Percentiles rank a stretch among this genome's conserved stretches.
Evolutionary conservation across 495 filamentous ascomycete genomes (phyloP).

Genomic region (Aspergillus sclerotiicarbonarius): DNA sequence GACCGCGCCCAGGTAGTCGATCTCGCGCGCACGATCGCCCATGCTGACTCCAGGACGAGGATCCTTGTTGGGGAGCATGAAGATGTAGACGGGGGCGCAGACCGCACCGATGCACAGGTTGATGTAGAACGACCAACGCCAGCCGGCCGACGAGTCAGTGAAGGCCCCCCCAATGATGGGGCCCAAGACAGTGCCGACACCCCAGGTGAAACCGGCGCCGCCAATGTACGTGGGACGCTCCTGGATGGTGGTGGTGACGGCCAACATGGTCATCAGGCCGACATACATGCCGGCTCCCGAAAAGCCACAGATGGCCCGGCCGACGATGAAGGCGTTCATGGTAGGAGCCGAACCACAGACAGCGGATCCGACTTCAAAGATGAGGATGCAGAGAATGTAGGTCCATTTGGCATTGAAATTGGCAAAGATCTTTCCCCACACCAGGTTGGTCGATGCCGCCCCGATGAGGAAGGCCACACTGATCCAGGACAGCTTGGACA

Average conservation of each 20-base stretch:
- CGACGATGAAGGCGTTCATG: slow-evolving; percentile 65
- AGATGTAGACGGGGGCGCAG: slow-evolving; percentile 53
- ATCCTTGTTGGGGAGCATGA: slow-evolving; percentile 48
- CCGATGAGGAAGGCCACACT: not conserved
- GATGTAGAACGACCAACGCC: slow-evolving; percentile 48
- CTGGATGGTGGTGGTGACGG: slow-evolving; percentile 36
- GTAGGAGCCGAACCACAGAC: slow-evolving; percentile 68
- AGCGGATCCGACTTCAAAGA: slow-evolving; percentile 71
- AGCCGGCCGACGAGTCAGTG: slow-evolving; percentile 29
- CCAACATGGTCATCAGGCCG: slow-evolving; percentile 66
- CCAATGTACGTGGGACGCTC: slow-evolving; percentile 51
- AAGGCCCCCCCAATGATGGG: slow-evolving; percentile 44
- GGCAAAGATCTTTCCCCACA: not conserved
- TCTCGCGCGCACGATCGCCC: slow-evolving; percentile 32
- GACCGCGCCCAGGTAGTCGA: slow-evolving; percentile 30
- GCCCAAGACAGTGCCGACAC: slow-evolving; percentile 44
- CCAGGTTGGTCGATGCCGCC: not conserved
- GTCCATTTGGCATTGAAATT: slow-evolving; percentile 44
- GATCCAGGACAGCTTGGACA: not conserved
- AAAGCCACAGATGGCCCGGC: slow-evolving; percentile 71
- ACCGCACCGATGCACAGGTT: slow-evolving; percentile 54
- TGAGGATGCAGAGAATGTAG: slow-evolving; percentile 58
- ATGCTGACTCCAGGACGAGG: slow-evolving; percentile 38
- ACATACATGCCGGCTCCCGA: slow-evolving; percentile 73
- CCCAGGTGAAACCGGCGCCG: slow-evolving; percentile 37